Evolutionary conservation across 1,139 yeast species (phyloP), one percentile per base, ranked within the genome.

Genomic region (Meyerozyma athensensis): DNA sequence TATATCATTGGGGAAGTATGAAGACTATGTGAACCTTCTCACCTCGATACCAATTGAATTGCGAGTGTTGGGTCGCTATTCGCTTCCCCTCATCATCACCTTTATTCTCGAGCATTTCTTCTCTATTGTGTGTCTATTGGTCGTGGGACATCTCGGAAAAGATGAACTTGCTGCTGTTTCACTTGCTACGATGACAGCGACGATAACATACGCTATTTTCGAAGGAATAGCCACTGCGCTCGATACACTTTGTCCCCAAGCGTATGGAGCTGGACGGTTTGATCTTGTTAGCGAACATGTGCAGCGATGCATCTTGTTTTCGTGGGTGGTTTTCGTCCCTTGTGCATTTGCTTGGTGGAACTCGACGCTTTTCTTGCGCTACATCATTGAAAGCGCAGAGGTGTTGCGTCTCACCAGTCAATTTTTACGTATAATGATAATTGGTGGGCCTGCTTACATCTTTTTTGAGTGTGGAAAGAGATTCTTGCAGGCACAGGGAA

Each of bases 201-300:
- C 92, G 26, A 86, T 89, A 37, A 79, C 92, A 0, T 75, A 85
- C 49, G 95, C 95, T 1, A 65, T 87, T 2, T 84, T 86, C 56
- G 95, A 86, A 60, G 97, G 96, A 16, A 77, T 86, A 37, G 83
- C 96, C 0, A 87, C 96, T 0, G 79, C 95, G 17, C 66, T 89
- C 39, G 97, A 89, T 53, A 87, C 96, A 0, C 63, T 89, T 30
- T 86, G 96, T 50, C 90, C 96, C 0, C 89, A 81, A 53, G 87
- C 89, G 0, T 82, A 79, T 52, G 92, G 90, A 5, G 81, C 87
- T 0, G 81, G 85, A 2, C 77, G 80, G 43, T 73, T 61, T 42
- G 67, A 67, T 40, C 63, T 78, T 42, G 86, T 82, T 28, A 81
- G 86, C 12, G 56, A 74, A 3, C 81, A 78, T 48, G 76, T 79